Evolutionary conservation across 2,329 filamentous ascomycete genomes (phyloP).

Genomic region (Escovopsis sp.): DNA sequence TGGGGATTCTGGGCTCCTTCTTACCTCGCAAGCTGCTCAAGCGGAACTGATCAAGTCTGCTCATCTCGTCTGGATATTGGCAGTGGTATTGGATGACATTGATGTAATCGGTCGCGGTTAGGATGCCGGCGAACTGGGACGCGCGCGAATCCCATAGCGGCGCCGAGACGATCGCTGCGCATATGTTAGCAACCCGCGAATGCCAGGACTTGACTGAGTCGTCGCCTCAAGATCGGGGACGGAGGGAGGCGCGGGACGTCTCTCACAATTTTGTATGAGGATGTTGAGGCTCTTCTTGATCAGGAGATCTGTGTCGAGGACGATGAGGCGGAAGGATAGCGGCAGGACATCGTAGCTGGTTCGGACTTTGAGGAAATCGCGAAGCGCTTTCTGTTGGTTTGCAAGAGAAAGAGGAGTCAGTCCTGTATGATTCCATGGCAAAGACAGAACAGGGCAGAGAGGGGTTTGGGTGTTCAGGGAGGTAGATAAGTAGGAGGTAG

Average conservation of each 20-base stretch:
- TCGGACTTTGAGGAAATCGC: constrained; percentile 88
- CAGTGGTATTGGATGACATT: constrained; percentile 99
- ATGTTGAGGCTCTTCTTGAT: constrained; percentile 97
- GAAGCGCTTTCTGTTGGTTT: constrained; percentile 59
- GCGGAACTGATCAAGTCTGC: constrained; percentile 84
- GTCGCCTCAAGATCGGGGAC: neutral
- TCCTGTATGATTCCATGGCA: neutral
- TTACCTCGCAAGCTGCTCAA: constrained; percentile 80
- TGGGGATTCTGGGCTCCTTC: constrained; percentile 11
- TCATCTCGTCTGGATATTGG: constrained; percentile 82
- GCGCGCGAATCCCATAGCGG: constrained; percentile 92
- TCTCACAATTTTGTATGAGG: constrained; percentile 77
- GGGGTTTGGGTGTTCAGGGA: no score
- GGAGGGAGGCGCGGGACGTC: constrained; percentile 7
- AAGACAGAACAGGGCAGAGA: neutral
- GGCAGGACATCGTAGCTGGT: constrained; percentile 97
- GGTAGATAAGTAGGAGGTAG: no score
- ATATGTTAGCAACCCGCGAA: constrained; percentile 1
- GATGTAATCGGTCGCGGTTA: constrained; percentile 95
- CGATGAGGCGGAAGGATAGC: constrained; percentile 86
- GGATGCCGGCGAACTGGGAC: constrained; percentile 81
- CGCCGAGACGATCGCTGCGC: constrained; percentile 82
- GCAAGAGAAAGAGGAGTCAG: constrained; percentile 6
- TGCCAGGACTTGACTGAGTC: neutral
- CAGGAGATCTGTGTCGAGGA: constrained; percentile 85